Conservation (phyloP, 2,329 filamentous ascomycete genomes). For the Paramyrothecium roridum region DNA sequence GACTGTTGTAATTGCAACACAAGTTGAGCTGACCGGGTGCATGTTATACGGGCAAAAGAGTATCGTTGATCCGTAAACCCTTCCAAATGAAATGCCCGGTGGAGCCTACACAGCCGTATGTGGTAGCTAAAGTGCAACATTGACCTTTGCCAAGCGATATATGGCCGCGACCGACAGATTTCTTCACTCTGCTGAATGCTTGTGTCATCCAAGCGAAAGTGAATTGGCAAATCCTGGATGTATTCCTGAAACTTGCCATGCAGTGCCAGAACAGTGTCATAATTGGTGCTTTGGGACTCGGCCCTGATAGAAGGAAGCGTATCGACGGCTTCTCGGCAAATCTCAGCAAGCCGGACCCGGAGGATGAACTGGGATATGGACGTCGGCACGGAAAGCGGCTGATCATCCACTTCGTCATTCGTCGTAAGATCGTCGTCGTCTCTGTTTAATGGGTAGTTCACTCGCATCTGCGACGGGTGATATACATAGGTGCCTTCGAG, state of each 20-base stretch:
- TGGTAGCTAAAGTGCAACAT: conserved; percentile 8
- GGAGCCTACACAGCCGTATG: conserved; percentile 9
- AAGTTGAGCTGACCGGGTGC: conserved; percentile 4
- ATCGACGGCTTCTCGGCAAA: conserved; percentile 10
- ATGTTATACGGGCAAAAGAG: conserved; percentile 5
- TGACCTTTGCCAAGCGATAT: conserved; percentile 6
- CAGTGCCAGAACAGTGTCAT: conserved; percentile 4
- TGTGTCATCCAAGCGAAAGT: conserved; percentile 5
- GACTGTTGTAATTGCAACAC: conserved; percentile 6
- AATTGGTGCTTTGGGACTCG: conserved; percentile 2
- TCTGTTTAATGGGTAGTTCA: conserved; percentile 5
- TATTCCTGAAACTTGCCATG: conserved; percentile 7
- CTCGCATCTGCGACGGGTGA: conserved; percentile 8
- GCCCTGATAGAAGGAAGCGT: conserved; percentile 4
- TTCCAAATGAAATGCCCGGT: conserved; percentile 7
- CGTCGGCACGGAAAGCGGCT: conserved; percentile 3
- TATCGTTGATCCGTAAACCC: conserved; percentile 4
- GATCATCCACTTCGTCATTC: not conserved
- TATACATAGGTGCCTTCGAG: conserved; percentile 6
- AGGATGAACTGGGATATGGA: conserved; percentile 4
- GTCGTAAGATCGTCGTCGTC: conserved; percentile 4
- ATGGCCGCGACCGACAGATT: conserved; percentile 2
- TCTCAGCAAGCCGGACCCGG: conserved; percentile 4
- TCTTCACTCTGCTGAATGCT: conserved; percentile 1
- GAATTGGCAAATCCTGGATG: conserved; percentile 2